Percentiles rank a stretch among this genome's conserved stretches.
Conservation (phyloP, 768 basidiomycete genomes). For the Hygrophoropsis aurantiaca region DNA sequence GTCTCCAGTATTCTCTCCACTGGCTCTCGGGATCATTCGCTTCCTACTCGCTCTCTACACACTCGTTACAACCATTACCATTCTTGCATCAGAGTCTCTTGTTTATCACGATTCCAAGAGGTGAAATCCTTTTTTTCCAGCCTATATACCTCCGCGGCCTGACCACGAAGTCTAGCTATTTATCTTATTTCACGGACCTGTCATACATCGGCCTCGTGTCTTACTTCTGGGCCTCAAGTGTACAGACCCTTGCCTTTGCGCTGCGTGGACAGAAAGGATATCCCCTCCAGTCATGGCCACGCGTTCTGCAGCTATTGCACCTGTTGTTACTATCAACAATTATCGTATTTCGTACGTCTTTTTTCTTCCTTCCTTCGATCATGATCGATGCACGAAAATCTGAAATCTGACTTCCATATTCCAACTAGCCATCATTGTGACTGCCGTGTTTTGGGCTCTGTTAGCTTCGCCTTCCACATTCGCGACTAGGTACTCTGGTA, state of each 20-base stretch:
- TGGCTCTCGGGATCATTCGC: slow-evolving; percentile 44
- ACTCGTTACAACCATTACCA: slow-evolving; percentile 37
- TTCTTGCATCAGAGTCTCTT: slow-evolving; percentile 30
- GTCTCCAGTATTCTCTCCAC: slow-evolving; percentile 39
- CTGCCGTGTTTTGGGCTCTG: slow-evolving; percentile 61
- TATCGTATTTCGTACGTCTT: slow-evolving; percentile 54
- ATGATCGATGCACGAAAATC: neutral
- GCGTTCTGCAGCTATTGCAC: slow-evolving; percentile 55
- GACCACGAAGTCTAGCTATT: slow-evolving; percentile 40
- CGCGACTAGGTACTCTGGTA: slow-evolving; percentile 36
- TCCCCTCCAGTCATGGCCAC: slow-evolving; percentile 60
- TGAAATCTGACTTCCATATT: neutral
- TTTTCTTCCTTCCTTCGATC: neutral
- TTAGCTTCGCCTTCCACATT: slow-evolving; percentile 46
- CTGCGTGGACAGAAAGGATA: slow-evolving; percentile 37
- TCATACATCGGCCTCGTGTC: slow-evolving; percentile 60
- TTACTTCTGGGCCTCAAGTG: slow-evolving; percentile 59
- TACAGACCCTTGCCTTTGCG: slow-evolving; percentile 51
- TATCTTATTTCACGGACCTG: slow-evolving; percentile 66
- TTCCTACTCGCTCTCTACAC: slow-evolving; percentile 52
- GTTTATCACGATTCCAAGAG: slow-evolving; percentile 26
- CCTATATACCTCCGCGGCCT: neutral
- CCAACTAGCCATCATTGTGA: slow-evolving; percentile 59
- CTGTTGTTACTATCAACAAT: slow-evolving; percentile 51
- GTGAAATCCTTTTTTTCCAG: slow-evolving; percentile 17